Base-by-base conservation (phyloP, 208 protist genomes). In the Naegleria lovaniensis region DNA sequence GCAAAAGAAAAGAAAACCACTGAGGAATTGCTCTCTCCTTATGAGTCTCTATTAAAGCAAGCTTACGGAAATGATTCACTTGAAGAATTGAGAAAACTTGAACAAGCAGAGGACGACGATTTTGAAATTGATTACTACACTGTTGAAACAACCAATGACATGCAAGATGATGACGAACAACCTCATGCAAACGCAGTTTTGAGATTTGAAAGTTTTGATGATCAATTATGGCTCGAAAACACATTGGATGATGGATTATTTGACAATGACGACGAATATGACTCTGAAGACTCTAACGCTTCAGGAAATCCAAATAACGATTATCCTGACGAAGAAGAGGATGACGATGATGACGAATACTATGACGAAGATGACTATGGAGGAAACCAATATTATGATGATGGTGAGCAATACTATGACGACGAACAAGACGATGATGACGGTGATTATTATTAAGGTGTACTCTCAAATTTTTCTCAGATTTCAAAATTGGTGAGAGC, bases 131-230 rank as follows among this genome's bases (percentile, higher is more conserved):
- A 79, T 79, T 79, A 79, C 29, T 79, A 79, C 36, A 79, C 16
- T 2, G 29, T 79, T 79, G 67, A 79, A 79, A 79, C 67, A 36
- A 36, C 25, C 6, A 79, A 19, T 36, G n/a, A 29, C 0, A 36
- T 36, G 29, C 25, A 79, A 36, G 67, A 79, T 36, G 67, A 79
- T 36, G 67, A 79, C 36, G 25, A 79, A 36, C 29, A 79, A 79
- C 43, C 43, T 48, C 43, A 48, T 48, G 43, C 43, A 48, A 48
- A 48, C 43, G 19, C 11, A 22, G 29, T 79, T 36, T 36, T 79
- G 29, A 79, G 67, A 79, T 79, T 79, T 79, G 67, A 79, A 79
- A 79, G 67, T 36, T 79, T 79, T 79, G 67, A 79, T 79, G 67
- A 79, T 79, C 67, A 79, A 79, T 79, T 79, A 79, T 79, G 67